These are phyloP conservation scores for Sideroxylon spinosum DNA, from an alignment of 179 eudicot genomes.

Conservation along the genomic window DNA sequence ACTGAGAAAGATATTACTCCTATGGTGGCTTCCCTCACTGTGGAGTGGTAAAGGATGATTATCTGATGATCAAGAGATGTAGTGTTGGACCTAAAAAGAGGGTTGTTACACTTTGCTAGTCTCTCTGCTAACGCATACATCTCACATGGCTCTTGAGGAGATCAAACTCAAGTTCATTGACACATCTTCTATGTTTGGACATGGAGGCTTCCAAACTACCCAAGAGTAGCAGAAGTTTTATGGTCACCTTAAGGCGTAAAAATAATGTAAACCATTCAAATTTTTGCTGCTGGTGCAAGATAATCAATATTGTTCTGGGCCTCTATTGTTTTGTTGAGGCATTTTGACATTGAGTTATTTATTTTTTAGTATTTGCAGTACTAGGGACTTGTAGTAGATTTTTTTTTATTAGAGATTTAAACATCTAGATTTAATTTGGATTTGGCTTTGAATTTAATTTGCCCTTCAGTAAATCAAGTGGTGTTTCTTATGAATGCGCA, in stretches of 20 bases:
- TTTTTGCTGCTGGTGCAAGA: too few species aligned
- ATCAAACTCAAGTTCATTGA: conserved; percentile 46
- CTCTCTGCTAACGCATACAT: conserved; percentile 47
- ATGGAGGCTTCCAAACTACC: conserved; percentile 49
- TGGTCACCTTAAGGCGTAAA: conserved; percentile 28
- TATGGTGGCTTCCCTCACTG: conserved; percentile 56
- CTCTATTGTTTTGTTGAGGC: too few species aligned
- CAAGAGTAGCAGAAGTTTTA: conserved; percentile 43
- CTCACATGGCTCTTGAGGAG: conserved; percentile 39
- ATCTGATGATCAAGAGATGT: conserved; percentile 50
- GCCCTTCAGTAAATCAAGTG: too few species aligned
- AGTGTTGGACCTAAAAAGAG: conserved; percentile 54
- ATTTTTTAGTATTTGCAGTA: too few species aligned
- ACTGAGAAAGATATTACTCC: conserved; percentile 20
- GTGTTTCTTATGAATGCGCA: too few species aligned
- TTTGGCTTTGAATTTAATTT: too few species aligned
- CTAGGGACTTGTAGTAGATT: too few species aligned
- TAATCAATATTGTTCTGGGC: too few species aligned
- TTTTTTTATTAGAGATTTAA: too few species aligned
- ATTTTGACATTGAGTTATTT: too few species aligned
- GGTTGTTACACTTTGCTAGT: conserved; percentile 46
- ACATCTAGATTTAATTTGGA: too few species aligned
- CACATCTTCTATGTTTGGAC: conserved; percentile 49
- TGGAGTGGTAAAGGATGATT: conserved; percentile 52
- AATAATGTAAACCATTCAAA: too few species aligned